Conservation (phyloP, 805 yeast genomes). For the Blastobotrys muscicola region DNA sequence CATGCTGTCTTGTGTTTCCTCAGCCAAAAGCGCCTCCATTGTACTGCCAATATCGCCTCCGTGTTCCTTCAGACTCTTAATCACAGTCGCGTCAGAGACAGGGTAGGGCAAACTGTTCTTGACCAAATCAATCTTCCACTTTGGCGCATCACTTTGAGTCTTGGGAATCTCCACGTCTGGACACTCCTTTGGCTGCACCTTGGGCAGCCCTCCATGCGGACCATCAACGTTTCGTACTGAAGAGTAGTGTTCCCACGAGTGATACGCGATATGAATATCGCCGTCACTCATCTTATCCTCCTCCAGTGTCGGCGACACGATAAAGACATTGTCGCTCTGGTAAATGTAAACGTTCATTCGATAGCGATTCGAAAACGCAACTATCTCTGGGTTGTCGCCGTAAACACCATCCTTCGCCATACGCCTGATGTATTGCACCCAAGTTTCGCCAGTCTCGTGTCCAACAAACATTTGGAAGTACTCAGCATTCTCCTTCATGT, state of each 20-base stretch:
- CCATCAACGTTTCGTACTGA: slow-evolving; percentile 31
- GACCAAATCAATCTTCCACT: slow-evolving; percentile 25
- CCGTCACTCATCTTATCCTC: slow-evolving; percentile 1
- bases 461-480: slow-evolving; percentile 28
- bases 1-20: slow-evolving; percentile 4
- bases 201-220: slow-evolving; percentile 28
- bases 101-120: slow-evolving; percentile 20
- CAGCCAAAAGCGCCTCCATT: slow-evolving; percentile 23
- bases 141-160: slow-evolving; percentile 12
- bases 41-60: slow-evolving; percentile 21
- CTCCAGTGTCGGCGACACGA: slow-evolving; percentile 20
- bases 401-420: slow-evolving; percentile 32
- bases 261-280: slow-evolving; percentile 31
- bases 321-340: slow-evolving; percentile 29
- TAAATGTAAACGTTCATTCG: slow-evolving; percentile 29
- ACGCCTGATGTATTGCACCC: slow-evolving; percentile 26
- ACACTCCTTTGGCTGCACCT: slow-evolving; percentile 8
- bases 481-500: slow-evolving; percentile 23
- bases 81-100: slow-evolving; percentile 10
- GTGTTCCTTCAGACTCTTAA: slow-evolving; percentile 12
- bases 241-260: slow-evolving; percentile 37
- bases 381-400: slow-evolving; percentile 35
- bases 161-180: background rate
- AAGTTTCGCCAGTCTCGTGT: slow-evolving; percentile 25
- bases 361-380: slow-evolving; percentile 30